phyloP scores from a whole-genome alignment of 176 grass and related monocot genomes.

The Ensete ventricosum region DNA sequence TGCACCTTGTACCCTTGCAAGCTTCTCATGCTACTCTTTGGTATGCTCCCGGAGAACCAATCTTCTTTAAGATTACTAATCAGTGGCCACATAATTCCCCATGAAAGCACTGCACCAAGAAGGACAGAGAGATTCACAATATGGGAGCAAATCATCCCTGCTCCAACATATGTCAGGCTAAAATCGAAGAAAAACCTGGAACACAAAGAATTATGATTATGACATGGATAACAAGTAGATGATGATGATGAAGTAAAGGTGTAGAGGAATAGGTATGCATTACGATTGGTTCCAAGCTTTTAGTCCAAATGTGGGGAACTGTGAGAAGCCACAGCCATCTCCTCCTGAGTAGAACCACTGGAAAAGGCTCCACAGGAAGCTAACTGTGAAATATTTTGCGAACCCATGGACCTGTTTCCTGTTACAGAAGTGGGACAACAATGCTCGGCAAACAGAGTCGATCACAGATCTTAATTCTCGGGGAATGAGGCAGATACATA shows the following conservation, averaged over 20 bases:
- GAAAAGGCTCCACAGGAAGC: constrained; percentile 94
- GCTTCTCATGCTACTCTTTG: constrained; percentile 86
- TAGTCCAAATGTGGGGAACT: constrained; percentile 95
- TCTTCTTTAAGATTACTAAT: constrained; percentile 61
- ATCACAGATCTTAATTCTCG: too few species aligned
- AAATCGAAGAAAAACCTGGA: constrained; percentile 93
- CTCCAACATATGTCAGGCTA: constrained; percentile 91
- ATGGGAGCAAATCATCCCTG: constrained; percentile 96
- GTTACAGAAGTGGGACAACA: constrained; percentile 12
- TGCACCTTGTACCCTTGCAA: constrained; percentile 92
- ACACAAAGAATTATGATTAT: constrained; percentile 14
- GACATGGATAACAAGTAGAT: constrained; percentile 5
- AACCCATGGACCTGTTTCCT: constrained; percentile 79
- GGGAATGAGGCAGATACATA: constrained; percentile 4
- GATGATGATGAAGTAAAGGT: neutral
- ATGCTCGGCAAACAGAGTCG: too few species aligned
- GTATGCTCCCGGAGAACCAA: constrained; percentile 68
- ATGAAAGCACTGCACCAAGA: constrained; percentile 73
- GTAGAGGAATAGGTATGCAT: neutral
- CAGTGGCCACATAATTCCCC: constrained; percentile 96
- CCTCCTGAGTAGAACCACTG: constrained; percentile 96
- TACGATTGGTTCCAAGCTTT: constrained; percentile 92
- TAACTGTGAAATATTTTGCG: constrained; percentile 67
- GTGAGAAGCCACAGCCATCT: constrained; percentile 70
- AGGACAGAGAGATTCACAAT: constrained; percentile 87